Evolutionary conservation across 2,329 filamentous ascomycete genomes (phyloP).

Genomic region (Colletotrichum sp.): DNA sequence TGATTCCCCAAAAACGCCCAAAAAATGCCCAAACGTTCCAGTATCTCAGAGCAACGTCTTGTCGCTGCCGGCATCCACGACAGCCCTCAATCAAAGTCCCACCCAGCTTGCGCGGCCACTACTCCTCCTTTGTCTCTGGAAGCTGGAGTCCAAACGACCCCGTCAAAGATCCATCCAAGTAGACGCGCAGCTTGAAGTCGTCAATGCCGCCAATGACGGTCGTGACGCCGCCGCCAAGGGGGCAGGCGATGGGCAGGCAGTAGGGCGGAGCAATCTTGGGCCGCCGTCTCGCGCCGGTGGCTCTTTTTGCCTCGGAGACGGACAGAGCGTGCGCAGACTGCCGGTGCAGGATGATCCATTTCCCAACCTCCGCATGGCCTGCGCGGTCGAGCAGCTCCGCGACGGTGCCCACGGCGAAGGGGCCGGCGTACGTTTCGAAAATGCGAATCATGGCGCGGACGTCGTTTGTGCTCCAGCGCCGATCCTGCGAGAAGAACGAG

Average conservation of each 20-base stretch:
- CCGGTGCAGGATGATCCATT: background rate
- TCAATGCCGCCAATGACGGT: background rate
- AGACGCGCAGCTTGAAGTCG: background rate
- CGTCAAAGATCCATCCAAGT: background rate
- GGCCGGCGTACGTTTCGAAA: background rate
- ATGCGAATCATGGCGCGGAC: background rate
- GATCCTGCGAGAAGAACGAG: background rate
- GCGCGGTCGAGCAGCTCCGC: background rate
- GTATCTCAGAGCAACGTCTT: background rate
- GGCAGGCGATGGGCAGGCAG: background rate
- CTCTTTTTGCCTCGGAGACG: background rate
- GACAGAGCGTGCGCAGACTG: background rate
- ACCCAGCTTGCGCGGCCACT: background rate
- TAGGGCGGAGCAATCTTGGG: background rate
- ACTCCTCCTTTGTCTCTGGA: background rate
- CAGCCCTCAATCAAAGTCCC: background rate
- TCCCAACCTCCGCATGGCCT: background rate
- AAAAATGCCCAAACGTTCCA: too few species aligned
- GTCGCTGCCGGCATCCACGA: background rate
- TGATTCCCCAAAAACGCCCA: too few species aligned
- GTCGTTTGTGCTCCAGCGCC: background rate
- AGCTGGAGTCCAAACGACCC: background rate
- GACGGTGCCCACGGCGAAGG: background rate
- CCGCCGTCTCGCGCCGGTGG: background rate
- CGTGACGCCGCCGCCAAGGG: background rate